phyloP scores from a whole-genome alignment of 2,329 filamentous ascomycete genomes.

The Trichoderma sp. region DNA sequence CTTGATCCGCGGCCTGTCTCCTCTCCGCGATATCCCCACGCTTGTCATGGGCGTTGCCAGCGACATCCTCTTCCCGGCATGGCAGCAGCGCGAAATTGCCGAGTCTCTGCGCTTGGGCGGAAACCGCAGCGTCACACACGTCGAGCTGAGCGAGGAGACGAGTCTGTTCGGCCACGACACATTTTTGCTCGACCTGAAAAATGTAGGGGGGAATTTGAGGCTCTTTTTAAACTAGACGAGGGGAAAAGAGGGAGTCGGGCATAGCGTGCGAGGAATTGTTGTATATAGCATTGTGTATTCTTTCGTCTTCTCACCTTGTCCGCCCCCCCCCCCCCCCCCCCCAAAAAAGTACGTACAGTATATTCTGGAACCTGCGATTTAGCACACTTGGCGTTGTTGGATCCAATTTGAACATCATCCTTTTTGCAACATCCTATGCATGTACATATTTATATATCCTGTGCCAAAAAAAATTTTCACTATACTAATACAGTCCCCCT shows the following conservation, averaged over 20 bases:
- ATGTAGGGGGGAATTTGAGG: conserved; percentile 82
- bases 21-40: conserved; percentile 74
- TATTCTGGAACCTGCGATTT: background rate
- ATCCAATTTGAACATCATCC: background rate
- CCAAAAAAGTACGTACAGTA: background rate
- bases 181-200: conserved; percentile 87
- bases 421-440: background rate
- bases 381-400: background rate
- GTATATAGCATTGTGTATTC: background rate
- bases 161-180: conserved; percentile 97
- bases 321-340: too few species aligned
- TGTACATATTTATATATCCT: conserved; percentile 11
- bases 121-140: conserved; percentile 79
- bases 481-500: conserved; percentile 17
- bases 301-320: background rate
- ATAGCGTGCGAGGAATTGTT: background rate
- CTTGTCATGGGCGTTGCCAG: conserved; percentile 93
- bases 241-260: background rate
- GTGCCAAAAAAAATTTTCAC: background rate
- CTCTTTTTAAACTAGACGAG: conserved; percentile 63
- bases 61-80: conserved; percentile 95
- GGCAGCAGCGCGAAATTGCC: conserved; percentile 95
- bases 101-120: conserved; percentile 76
- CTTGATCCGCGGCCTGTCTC: conserved; percentile 71
- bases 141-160: conserved; percentile 91